Evolutionary conservation across 2,329 filamentous ascomycete species (phyloP).

Genomic region (Botrytis hyacinthi): DNA sequence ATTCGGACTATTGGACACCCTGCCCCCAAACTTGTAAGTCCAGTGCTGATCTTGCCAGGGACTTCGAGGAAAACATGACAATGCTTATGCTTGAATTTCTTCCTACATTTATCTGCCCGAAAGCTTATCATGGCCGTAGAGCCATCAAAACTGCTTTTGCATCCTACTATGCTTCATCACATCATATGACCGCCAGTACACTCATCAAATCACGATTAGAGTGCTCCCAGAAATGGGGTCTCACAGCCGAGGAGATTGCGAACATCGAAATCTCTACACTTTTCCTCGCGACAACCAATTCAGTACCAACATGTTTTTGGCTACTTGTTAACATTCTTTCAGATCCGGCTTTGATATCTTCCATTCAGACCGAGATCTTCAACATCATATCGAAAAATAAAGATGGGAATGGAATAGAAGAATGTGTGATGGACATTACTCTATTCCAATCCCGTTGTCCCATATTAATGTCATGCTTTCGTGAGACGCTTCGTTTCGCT

Average conservation of each 20-base stretch:
- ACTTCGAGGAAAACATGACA: constrained; percentile 36
- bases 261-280: constrained; percentile 40
- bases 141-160: constrained; percentile 41
- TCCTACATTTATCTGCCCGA: constrained; percentile 39
- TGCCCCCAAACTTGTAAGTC: neutral
- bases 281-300: constrained; percentile 40
- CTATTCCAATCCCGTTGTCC: constrained; percentile 43
- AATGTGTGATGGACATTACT: constrained; percentile 26
- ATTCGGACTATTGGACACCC: neutral
- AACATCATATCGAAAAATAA: constrained; percentile 20
- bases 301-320: constrained; percentile 45
- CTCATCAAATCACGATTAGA: constrained; percentile 37
- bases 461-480: constrained; percentile 46
- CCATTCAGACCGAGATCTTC: constrained; percentile 39
- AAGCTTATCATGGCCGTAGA: constrained; percentile 40
- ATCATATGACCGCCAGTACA: constrained; percentile 36
- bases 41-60: constrained; percentile 28
- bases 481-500: constrained; percentile 46
- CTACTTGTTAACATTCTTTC: constrained; percentile 40
- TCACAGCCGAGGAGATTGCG: constrained; percentile 38
- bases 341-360: constrained; percentile 33
- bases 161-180: constrained; percentile 34
- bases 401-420: constrained; percentile 18
- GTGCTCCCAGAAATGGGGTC: constrained; percentile 36
- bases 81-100: constrained; percentile 39